Base-by-base conservation (phyloP, 345 rosid species). In the Brassica nigra region DNA sequence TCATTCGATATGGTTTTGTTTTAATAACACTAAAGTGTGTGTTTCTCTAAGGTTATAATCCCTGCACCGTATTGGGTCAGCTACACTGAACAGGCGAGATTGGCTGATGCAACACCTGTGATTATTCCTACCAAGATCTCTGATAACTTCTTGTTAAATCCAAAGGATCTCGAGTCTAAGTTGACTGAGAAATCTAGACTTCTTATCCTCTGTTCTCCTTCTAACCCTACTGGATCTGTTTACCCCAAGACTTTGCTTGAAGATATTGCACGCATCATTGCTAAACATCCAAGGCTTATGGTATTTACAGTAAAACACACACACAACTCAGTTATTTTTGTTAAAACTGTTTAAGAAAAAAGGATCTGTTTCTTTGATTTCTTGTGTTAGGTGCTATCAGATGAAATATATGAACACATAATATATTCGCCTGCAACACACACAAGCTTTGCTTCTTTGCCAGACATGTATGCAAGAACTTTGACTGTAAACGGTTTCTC, bases 161-260 rank as follows among this genome's bases (percentile, higher is more conserved):
- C 99, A 76, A 86, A 88, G 83, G 80, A 81, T 75, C 92, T 96
- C 3, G 91, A 90, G 87, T 86, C 92, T 31, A 88, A 82, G 47
- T 70, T 96, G 66, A 93, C 85, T 16, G 98, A 86, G 58, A 96
- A 90, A 83, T 93, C 99, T 42, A 96, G 99, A 75, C 78, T 96
- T 80, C 68, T 96, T 59, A 86, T 96, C 76, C 90, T 96, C 49
- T 96, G 98, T 73, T 93, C 98, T 75, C 99, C 98, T 66, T 93
- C 98, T 7, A 93, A 96, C 79, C 99, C 99, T 67, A 95, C 99
- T 34, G 99, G 99, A 59, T 91, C 98, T n/a, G 98, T 95, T 76
- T 95, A 91, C 84, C 92, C 98, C 42, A 91, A 88, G 87, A 79
- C 82, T 71, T 76, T 93, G 88, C 99, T 95, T 62, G 97, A 93